Base-by-base conservation (phyloP, 2,329 filamentous ascomycete species). In the Ceratocystis harringtonii region DNA sequence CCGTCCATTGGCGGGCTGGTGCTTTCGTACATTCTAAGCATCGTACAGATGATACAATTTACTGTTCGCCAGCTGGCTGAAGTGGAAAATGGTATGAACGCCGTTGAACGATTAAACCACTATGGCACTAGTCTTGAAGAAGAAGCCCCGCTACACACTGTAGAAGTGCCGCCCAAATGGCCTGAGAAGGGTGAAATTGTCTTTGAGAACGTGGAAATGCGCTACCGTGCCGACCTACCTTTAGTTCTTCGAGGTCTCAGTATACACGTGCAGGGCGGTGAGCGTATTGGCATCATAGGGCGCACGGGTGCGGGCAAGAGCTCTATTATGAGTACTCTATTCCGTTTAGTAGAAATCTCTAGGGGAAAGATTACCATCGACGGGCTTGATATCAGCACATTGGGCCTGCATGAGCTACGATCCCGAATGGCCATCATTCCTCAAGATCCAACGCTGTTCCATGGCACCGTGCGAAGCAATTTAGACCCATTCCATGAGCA, bases 41-140 rank as follows among this genome's bases (percentile, higher is more conserved):
- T 96, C 71, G 91, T 95, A 19, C 90, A 95, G 74, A 91, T 96
- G 88, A 87, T 97, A 69, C 92, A 96, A 73, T 96, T 96, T 75
- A 92, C 90, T 0, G 90, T 97, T 19, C 84, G 94, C 19, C 92
- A 97, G 75, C 80, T 96, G 6, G 92, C 92, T 30, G 92, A 96
- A 74, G 90, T 97, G 7, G 92, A 97, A 75, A 97, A 96, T 76
- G 90, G 92, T 72, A 97, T 97, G 92, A 97, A 96, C 74, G 87
- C 92, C 0, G 94, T 95, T 0, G 92, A 97, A 76, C 87, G 94
- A 62, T 80, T 97, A 43, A 85, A 91, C 73, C 90, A 95, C 77
- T 97, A 97, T 73, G 92, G 90, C 65, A 90, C 84, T 0, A 76
- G 89, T 70, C 82, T 99, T 3, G 91, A 95, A 69, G 88, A 96